Evolutionary conservation across 2,329 filamentous ascomycete species (phyloP).

Genomic region (Epichloe bromicola): DNA sequence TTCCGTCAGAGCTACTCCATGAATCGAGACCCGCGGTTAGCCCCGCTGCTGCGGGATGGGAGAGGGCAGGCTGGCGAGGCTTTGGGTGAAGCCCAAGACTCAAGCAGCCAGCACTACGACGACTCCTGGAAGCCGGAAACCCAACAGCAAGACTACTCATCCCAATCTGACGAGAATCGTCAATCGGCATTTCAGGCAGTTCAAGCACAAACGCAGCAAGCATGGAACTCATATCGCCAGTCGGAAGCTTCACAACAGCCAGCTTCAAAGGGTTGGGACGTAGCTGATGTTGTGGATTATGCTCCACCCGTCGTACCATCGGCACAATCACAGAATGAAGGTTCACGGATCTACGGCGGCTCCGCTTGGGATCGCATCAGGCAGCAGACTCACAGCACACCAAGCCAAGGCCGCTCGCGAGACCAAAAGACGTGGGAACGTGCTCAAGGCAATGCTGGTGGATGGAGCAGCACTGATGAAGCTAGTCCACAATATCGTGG

Average conservation of each 20-base stretch:
- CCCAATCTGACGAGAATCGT: constrained; percentile 3
- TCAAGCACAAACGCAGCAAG: constrained; percentile 4
- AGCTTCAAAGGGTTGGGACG: constrained; percentile 12
- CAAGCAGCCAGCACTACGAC: constrained; percentile 7
- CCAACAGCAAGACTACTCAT: constrained; percentile 7
- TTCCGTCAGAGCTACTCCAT: constrained; percentile 12
- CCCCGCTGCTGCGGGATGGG: constrained; percentile 11
- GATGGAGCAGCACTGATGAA: constrained; percentile 15
- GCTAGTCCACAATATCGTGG: constrained; percentile 9
- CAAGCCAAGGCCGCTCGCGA: constrained; percentile 10
- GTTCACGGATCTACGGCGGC: constrained; percentile 10
- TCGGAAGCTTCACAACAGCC: constrained; percentile 6
- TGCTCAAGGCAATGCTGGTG: constrained; percentile 5
- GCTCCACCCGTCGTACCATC: constrained; percentile 30
- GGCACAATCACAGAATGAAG: constrained; percentile 11
- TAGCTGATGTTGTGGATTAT: constrained; percentile 23
- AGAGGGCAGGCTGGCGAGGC: constrained; percentile 8
- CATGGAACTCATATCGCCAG: constrained; percentile 8
- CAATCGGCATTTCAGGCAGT: constrained; percentile 1
- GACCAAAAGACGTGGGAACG: constrained; percentile 9
- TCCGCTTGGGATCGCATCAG: constrained; percentile 35
- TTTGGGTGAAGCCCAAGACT: constrained; percentile 7
- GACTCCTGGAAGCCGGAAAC: constrained; percentile 9
- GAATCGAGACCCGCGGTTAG: constrained; percentile 18
- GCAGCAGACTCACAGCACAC: constrained; percentile 21